Percentiles rank a stretch among this genome's conserved stretches.
phyloP scores from a whole-genome alignment of 2,329 filamentous ascomycete species.

The Cercospora sp. region DNA sequence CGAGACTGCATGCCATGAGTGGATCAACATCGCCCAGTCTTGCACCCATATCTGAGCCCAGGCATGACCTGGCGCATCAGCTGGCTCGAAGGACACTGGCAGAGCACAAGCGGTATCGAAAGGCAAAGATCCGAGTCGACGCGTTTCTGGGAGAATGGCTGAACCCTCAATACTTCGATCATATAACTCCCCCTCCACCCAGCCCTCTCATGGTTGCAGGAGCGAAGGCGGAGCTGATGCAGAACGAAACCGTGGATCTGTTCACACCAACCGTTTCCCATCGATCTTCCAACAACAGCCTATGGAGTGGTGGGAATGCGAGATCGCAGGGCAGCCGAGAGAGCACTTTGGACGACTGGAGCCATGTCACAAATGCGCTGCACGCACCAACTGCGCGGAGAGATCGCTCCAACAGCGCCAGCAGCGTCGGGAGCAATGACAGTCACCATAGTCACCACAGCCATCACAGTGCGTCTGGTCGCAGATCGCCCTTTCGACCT shows the following conservation, averaged over 20 bases:
- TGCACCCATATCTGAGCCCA: constrained; percentile 41
- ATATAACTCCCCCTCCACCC: constrained; percentile 83
- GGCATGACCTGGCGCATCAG: constrained; percentile 42
- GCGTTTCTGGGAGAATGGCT: constrained; percentile 96
- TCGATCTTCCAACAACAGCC: constrained; percentile 36
- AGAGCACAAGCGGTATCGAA: constrained; percentile 44
- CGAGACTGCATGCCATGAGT: constrained; percentile 33
- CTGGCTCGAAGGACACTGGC: constrained; percentile 37
- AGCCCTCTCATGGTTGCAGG: constrained; percentile 83
- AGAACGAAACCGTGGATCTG: constrained; percentile 64
- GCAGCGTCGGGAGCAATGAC: constrained; percentile 39
- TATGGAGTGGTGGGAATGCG: constrained; percentile 51
- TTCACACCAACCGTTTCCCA: constrained; percentile 43
- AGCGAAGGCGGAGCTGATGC: constrained; percentile 83
- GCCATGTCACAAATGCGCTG: constrained; percentile 31
- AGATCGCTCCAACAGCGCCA: constrained; percentile 52
- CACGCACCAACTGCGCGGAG: constrained; percentile 43
- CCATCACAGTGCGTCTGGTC: constrained; percentile 25
- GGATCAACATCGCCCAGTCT: constrained; percentile 31
- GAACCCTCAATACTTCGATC: constrained; percentile 87
- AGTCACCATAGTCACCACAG: constrained; percentile 23
- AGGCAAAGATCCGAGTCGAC: constrained; percentile 74
- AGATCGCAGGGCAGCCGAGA: constrained; percentile 26
- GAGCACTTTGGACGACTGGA: constrained; percentile 34
- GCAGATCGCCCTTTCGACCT: constrained; percentile 33